These are phyloP conservation scores for Leishmania gerbilli DNA, from an alignment of 208 protist genomes.

Conservation along the genomic window DNA sequence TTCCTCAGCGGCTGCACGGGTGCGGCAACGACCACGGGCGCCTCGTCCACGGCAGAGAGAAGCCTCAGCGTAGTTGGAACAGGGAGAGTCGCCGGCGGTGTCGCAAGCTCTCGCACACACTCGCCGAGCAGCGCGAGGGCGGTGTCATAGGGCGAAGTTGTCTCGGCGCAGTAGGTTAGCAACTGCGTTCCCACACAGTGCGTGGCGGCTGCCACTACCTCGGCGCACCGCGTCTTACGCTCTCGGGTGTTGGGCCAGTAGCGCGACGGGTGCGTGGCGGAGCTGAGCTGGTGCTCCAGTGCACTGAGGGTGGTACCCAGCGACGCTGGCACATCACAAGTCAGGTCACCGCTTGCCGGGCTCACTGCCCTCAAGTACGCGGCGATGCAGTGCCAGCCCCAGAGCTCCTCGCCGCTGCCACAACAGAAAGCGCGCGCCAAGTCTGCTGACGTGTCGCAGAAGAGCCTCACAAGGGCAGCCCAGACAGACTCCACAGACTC, in stretches of 20 bases:
- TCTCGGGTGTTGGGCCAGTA: slow-evolving; percentile 18
- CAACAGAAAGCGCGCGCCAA: not conserved
- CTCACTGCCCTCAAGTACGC: slow-evolving; percentile 16
- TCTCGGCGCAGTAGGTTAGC: not conserved
- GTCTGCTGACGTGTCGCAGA: not conserved
- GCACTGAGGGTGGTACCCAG: not conserved
- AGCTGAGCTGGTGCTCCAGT: not conserved
- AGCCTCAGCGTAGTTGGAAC: slow-evolving; percentile 14
- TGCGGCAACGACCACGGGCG: not conserved
- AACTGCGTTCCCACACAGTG: not conserved
- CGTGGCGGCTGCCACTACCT: slow-evolving; percentile 8
- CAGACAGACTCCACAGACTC: slow-evolving; percentile 8
- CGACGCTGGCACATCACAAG: not conserved
- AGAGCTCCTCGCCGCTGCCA: slow-evolving; percentile 17
- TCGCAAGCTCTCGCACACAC: slow-evolving; percentile 16
- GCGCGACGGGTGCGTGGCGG: not conserved
- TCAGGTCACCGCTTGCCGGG: not conserved
- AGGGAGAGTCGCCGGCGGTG: not conserved
- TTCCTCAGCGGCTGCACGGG: slow-evolving; percentile 12
- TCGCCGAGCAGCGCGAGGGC: slow-evolving; percentile 11
- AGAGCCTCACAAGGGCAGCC: slow-evolving; percentile 3
- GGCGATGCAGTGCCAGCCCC: slow-evolving; percentile 27
- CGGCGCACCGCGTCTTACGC: slow-evolving; percentile 5
- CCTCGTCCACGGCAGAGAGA: slow-evolving; percentile 17
- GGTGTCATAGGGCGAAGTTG: not conserved